These are phyloP conservation scores for Solanum chiquidenum DNA, from an alignment of 257 asterid species.

Conservation along the genomic window DNA sequence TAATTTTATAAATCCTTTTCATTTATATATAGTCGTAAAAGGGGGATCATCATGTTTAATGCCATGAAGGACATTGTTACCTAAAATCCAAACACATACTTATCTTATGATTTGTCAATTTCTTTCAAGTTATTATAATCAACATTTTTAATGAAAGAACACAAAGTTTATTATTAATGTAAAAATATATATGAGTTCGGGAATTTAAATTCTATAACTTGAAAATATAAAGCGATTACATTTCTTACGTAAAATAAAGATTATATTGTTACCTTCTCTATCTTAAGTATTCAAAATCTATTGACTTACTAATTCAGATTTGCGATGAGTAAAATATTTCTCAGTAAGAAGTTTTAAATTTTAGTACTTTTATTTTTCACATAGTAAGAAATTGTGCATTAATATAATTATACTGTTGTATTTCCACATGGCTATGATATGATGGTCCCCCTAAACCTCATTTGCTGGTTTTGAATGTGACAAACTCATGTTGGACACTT, in stretches of 20 bases:
- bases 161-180: neutral
- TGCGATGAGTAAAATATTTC: neutral
- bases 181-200: neutral
- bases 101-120: neutral
- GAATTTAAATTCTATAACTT: neutral
- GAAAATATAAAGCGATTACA: neutral
- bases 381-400: neutral
- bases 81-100: neutral
- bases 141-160: neutral
- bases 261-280: neutral
- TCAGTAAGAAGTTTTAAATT: neutral
- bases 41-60: neutral
- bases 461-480: conserved; percentile 3
- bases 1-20: neutral
- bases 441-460: neutral
- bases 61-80: neutral
- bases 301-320: neutral
- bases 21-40: neutral
- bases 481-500: conserved; percentile 1
- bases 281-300: neutral
- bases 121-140: neutral
- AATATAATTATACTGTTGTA: neutral
- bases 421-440: neutral
- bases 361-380: neutral
- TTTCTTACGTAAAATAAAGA: neutral